Evolutionary conservation across 495 filamentous ascomycete species (phyloP).

Genomic region (Penicillium lagena): DNA sequence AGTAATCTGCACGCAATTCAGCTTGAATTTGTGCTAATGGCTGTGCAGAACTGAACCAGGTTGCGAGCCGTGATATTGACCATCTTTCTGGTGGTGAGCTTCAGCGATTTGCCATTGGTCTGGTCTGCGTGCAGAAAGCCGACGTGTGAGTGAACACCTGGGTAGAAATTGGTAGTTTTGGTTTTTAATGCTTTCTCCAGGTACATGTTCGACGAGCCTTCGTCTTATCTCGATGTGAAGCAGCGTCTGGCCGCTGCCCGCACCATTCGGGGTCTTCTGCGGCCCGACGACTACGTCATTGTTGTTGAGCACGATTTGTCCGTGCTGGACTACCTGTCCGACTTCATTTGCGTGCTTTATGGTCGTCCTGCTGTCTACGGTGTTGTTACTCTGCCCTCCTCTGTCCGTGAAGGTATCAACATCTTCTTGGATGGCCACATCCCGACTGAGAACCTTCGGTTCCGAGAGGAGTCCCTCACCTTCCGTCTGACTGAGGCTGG

Average conservation of each 20-base stretch:
- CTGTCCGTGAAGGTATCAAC: constrained; percentile 98
- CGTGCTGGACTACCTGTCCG: constrained; percentile 94
- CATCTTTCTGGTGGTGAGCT: constrained; percentile 94
- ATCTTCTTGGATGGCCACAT: constrained; percentile 98
- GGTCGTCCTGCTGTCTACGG: constrained; percentile 92
- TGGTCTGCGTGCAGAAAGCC: constrained; percentile 91
- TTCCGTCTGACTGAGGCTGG: constrained; percentile 92
- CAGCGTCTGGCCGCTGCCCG: constrained; percentile 88
- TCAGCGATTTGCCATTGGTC: constrained; percentile 93
- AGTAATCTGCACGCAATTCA: constrained; percentile 1
- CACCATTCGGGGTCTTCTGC: constrained; percentile 82
- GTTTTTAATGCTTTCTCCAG: constrained; percentile 26
- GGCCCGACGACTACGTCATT: constrained; percentile 91
- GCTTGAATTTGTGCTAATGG: constrained; percentile 14
- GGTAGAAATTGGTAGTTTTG: background rate
- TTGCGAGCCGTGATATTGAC: constrained; percentile 80
- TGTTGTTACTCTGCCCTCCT: constrained; percentile 94
- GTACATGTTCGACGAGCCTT: constrained; percentile 99
- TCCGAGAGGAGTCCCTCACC: constrained; percentile 92
- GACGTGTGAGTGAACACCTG: constrained; percentile 63
- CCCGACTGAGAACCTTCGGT: constrained; percentile 95
- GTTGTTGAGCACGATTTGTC: constrained; percentile 99
- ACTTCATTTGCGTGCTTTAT: constrained; percentile 96
- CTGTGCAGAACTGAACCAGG: constrained; percentile 68
- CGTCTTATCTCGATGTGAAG: constrained; percentile 97